A percentile compares a stretch with the other conserved stretches of the same genome.
Conservation (phyloP, 2,329 filamentous ascomycete species). For the Monosporascus sp. region DNA sequence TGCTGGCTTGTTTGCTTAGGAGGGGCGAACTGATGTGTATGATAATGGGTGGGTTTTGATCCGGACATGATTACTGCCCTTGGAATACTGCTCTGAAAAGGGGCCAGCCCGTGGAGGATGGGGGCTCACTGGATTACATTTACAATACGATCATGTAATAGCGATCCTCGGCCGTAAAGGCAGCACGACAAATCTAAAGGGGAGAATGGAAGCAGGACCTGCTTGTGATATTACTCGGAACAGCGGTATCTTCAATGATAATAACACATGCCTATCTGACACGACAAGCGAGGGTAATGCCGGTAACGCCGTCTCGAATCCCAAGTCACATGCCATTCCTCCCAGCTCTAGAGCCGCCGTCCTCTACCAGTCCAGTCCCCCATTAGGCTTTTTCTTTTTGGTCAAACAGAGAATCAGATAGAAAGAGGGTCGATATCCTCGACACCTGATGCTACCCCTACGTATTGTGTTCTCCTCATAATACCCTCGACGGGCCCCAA, state of each 20-base stretch:
- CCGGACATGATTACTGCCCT: slow-evolving; percentile 2
- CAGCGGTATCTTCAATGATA: background rate
- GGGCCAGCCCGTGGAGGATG: too few relatives aligned
- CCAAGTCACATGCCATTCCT: background rate
- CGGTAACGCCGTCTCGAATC: background rate
- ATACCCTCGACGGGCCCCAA: slow-evolving; percentile 91
- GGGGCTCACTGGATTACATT: too few relatives aligned
- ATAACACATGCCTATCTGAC: background rate
- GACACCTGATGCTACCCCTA: slow-evolving; percentile 54
- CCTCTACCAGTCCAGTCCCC: background rate
- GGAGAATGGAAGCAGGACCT: too few relatives aligned
- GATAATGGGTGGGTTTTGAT: background rate
- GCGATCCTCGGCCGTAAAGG: background rate
- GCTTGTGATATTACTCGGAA: background rate
- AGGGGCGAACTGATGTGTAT: background rate
- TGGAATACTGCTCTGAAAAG: too few relatives aligned
- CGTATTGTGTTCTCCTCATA: slow-evolving; percentile 73
- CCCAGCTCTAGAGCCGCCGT: too few relatives aligned
- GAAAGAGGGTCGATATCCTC: slow-evolving; percentile 65
- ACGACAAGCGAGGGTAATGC: background rate
- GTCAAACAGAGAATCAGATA: slow-evolving; percentile 20
- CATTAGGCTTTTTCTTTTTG: background rate
- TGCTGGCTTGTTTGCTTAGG: background rate
- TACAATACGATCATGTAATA: too few relatives aligned
- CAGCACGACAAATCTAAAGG: background rate